phyloP scores from a whole-genome alignment of 2,329 filamentous ascomycete genomes.

The Apiospora hydei region DNA sequence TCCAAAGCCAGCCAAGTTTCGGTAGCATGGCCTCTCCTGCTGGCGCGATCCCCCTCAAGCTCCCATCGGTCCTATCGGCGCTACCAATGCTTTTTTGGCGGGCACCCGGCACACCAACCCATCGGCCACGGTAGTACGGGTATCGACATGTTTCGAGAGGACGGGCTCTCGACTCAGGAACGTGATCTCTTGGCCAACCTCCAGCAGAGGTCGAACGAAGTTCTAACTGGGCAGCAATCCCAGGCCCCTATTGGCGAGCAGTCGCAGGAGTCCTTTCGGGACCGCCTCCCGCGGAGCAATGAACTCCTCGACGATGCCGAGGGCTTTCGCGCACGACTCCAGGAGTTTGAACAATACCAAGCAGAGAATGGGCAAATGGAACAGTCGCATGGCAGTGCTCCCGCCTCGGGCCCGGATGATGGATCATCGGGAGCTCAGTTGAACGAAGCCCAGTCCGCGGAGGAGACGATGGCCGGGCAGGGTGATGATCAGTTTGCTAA shows the following conservation, averaged over 20 bases:
- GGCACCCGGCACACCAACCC: constrained; percentile 50
- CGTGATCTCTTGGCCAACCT: constrained; percentile 59
- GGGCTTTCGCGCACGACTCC: constrained; percentile 74
- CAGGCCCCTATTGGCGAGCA: constrained; percentile 48
- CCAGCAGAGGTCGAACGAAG: constrained; percentile 42
- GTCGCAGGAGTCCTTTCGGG: constrained; percentile 49
- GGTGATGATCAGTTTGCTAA: constrained; percentile 30
- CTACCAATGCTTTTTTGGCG: constrained; percentile 77
- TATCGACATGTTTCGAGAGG: constrained; percentile 68
- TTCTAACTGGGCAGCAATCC: constrained; percentile 42
- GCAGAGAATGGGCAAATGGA: constrained; percentile 70
- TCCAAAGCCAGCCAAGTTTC: constrained; percentile 97
- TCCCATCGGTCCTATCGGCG: constrained; percentile 63
- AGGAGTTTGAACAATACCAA: constrained; percentile 82
- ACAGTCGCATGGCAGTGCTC: constrained; percentile 31
- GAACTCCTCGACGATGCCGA: constrained; percentile 62
- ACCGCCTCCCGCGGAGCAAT: constrained; percentile 57
- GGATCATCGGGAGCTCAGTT: constrained; percentile 27
- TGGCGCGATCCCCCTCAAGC: constrained; percentile 65
- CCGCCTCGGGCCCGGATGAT: constrained; percentile 28
- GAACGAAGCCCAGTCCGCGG: constrained; percentile 20
- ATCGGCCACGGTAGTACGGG: constrained; percentile 51
- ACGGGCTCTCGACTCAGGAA: constrained; percentile 69
- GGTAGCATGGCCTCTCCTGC: constrained; percentile 93
- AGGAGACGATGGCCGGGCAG: constrained; percentile 29